A percentile compares a stretch with the other conserved stretches of the same genome.
Evolutionary conservation across 768 basidiomycete genomes (phyloP).

Genomic region (Cystobasidiopsis lactophilus): DNA sequence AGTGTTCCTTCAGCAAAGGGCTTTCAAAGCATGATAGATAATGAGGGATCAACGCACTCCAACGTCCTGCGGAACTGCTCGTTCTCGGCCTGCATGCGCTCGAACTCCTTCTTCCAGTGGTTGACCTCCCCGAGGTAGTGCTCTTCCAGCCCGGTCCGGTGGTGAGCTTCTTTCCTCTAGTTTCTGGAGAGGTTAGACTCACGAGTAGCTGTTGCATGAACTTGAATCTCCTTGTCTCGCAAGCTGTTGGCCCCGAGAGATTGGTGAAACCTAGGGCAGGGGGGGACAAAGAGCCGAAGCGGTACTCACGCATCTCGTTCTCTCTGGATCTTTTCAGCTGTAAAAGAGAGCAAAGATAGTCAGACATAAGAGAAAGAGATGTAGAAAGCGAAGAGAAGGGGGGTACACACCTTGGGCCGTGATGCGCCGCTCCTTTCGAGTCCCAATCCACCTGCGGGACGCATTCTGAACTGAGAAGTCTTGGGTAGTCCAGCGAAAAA

Average conservation of each 20-base stretch:
- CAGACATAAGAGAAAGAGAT: background rate
- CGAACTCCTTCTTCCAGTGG: background rate
- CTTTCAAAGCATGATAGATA: background rate
- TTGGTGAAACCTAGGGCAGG: no score
- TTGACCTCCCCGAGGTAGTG: conserved; percentile 1
- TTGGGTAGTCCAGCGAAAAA: background rate
- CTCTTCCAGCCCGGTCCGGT: background rate
- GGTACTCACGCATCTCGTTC: background rate
- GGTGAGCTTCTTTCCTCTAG: background rate
- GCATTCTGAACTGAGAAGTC: no score
- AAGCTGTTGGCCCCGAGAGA: background rate
- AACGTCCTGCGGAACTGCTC: background rate
- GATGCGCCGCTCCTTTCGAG: background rate
- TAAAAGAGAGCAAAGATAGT: background rate
- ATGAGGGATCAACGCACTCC: background rate
- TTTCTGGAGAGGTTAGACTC: background rate
- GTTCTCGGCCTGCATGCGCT: background rate
- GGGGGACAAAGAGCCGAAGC: no score
- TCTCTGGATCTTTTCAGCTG: background rate
- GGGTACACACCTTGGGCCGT: background rate
- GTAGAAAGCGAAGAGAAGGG: background rate
- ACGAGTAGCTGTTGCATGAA: conserved; percentile 1
- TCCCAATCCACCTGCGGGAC: background rate
- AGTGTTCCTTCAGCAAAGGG: background rate
- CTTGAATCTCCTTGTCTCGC: conserved; percentile 1